These are phyloP conservation scores for Biancaea sappan DNA, from an alignment of 306 rosid genomes.

Conservation along the genomic window DNA sequence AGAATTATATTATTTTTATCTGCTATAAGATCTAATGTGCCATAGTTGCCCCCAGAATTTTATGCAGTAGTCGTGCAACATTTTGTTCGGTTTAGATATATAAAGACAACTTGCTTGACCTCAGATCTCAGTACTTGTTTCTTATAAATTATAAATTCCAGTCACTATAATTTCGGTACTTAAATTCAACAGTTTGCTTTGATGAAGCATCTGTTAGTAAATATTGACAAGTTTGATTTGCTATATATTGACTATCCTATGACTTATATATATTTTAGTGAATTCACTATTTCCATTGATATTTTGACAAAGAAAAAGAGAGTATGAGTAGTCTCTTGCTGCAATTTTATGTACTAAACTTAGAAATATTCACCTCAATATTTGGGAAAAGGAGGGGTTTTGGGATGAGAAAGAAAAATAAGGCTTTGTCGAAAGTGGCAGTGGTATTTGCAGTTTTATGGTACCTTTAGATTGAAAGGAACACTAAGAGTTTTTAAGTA, in stretches of 20 bases:
- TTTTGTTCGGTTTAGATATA: neutral
- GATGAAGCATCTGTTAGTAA: neutral
- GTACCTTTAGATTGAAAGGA: no score
- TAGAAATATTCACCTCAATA: neutral
- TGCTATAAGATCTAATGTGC: neutral
- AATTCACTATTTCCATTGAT: neutral
- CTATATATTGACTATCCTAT: neutral
- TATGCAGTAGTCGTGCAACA: neutral
- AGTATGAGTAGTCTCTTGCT: neutral
- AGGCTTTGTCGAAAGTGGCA: no score
- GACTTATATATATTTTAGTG: neutral
- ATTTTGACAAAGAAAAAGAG: neutral
- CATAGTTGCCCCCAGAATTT: neutral
- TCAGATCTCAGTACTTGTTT: neutral
- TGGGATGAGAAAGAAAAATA: no score
- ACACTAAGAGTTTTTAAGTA: no score
- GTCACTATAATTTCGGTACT: neutral
- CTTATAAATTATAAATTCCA: neutral
- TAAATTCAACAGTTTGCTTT: neutral
- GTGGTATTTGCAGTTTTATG: no score
- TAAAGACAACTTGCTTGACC: neutral
- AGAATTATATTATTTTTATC: neutral
- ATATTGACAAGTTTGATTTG: neutral
- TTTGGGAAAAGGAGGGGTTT: neutral
- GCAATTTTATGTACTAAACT: conserved; percentile 4